Base-by-base conservation (phyloP, 495 filamentous ascomycete genomes). In the Neurospora terricola region DNA sequence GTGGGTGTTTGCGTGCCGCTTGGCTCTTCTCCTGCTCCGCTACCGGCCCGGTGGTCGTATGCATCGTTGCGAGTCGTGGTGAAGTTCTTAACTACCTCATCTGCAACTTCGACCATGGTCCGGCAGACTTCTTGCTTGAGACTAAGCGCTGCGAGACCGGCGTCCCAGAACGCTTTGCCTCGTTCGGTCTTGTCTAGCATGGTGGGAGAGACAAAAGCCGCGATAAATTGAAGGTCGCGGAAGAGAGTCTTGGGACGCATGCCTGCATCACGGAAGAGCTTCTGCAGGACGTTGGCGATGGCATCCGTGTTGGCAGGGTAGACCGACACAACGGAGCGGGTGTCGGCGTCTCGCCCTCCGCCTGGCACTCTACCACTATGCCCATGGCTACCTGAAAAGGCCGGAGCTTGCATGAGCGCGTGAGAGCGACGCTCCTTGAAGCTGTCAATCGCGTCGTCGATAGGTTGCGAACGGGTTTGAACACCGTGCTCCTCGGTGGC, bases 151-250 rank as follows among this genome's bases (percentile, higher is more conserved):
- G 96, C 96, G 18, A 97, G 86, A 3, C 92, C 93, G 43, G 94
- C 93, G 79, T 99, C 93, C 89, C 96, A 94, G 81, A 98, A 99
- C 0, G 96, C 94, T 75, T 95, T 97, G 40, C 93, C 95, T 43
- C 90, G 88, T 70, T 94, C 91, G 0, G 91, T 95, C 75, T 92
- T 92, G 83, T 96, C 94, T 14, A 99, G 86, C 9, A 92, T 89
- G 8, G 90, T 86, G 10, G 90, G 84, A 8, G 96, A 92, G 34
- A 98, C 91, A 78, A 99, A 97, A 0, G 96, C 90, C 4, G 95
- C 93, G 75, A 99, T 97, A 79, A 93, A 97, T 78, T 99, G 96
- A 10, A 99, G 83, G 79, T 99, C 96, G 37, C 96, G 92, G 85
- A 97, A 98, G 1, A 99, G 86, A 0, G 95, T 95, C 81, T 91